Evolutionary conservation across 2,329 filamentous ascomycete genomes (phyloP).

Genomic region (Penicillium janthinellum): DNA sequence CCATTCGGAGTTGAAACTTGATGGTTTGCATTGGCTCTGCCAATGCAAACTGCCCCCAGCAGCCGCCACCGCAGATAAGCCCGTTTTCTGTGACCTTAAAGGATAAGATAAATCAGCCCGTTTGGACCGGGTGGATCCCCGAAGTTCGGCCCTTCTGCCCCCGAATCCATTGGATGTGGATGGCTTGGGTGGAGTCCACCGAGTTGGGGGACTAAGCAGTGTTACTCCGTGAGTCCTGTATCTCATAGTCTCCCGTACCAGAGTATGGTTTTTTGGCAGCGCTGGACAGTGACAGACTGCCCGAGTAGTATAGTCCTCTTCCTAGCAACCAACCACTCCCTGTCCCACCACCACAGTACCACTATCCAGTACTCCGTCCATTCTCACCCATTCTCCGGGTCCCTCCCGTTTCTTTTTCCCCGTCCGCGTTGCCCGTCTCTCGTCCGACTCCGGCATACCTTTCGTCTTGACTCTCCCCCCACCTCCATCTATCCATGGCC

Average conservation of each 20-base stretch:
- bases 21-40: too few relatives aligned
- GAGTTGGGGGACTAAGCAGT: too few relatives aligned
- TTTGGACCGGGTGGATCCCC: slow-evolving; percentile 22
- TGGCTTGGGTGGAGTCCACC: too few relatives aligned
- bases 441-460: slow-evolving; percentile 38
- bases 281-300: too few relatives aligned
- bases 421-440: slow-evolving; percentile 21
- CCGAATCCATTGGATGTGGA: not conserved
- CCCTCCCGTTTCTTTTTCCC: slow-evolving; percentile 7
- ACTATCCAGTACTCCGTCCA: not conserved
- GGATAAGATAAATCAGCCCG: slow-evolving; percentile 32
- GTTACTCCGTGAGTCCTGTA: too few relatives aligned
- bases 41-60: slow-evolving; percentile 8
- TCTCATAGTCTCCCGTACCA: too few relatives aligned
- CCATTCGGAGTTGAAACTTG: not conserved
- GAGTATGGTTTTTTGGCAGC: too few relatives aligned
- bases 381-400: slow-evolving; percentile 7
- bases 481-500: slow-evolving; percentile 35
- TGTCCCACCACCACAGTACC: not conserved
- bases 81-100: slow-evolving; percentile 39
- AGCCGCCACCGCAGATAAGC: slow-evolving; percentile 35
- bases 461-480: not conserved
- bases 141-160: slow-evolving; percentile 37
- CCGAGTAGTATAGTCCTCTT: too few relatives aligned
- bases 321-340: too few relatives aligned